These are phyloP conservation scores for Larix sibirica DNA, from an alignment of 83 land plant genomes.

Conservation along the genomic window DNA sequence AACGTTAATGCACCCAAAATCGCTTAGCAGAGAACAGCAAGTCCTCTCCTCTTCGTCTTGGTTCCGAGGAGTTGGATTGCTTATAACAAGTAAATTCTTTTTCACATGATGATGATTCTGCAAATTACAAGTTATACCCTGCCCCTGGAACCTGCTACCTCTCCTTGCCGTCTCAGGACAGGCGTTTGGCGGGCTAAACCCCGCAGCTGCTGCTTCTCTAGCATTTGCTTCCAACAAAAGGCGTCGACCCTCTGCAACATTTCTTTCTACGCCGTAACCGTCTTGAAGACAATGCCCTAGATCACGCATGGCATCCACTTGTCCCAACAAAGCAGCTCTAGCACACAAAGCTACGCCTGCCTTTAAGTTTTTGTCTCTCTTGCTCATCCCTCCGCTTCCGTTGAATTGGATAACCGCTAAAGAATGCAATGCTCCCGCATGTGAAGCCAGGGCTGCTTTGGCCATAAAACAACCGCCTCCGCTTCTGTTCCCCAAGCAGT, in stretches of 20 bases:
- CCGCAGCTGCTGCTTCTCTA: slow-evolving; percentile 23
- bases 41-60: background rate
- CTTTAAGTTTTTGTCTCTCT: slow-evolving; percentile 30
- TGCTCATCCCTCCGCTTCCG: slow-evolving; percentile 24
- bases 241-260: slow-evolving; percentile 14
- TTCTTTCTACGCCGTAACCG: slow-evolving; percentile 14
- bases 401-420: slow-evolving; percentile 30
- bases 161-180: background rate
- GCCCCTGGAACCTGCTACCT: background rate
- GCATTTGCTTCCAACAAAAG: slow-evolving; percentile 14
- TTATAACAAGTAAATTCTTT: background rate
- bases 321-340: slow-evolving; percentile 17
- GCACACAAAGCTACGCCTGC: slow-evolving; percentile 23
- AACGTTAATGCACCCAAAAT: slow-evolving; percentile 26
- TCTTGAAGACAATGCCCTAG: slow-evolving; percentile 26
- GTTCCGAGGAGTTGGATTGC: background rate
- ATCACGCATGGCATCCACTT: slow-evolving; percentile 23
- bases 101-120: background rate
- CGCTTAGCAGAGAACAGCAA: slow-evolving; percentile 25
- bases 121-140: background rate
- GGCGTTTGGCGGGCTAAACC: background rate
- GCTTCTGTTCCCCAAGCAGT: slow-evolving; percentile 18
- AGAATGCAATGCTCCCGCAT: slow-evolving; percentile 27
- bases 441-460: slow-evolving; percentile 25
- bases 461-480: slow-evolving; percentile 28